A percentile compares a stretch with the other conserved stretches of the same genome.
These are phyloP conservation scores for Clitopilus passeckerianus DNA, from an alignment of 768 basidiomycete genomes.

Conservation along the genomic window DNA sequence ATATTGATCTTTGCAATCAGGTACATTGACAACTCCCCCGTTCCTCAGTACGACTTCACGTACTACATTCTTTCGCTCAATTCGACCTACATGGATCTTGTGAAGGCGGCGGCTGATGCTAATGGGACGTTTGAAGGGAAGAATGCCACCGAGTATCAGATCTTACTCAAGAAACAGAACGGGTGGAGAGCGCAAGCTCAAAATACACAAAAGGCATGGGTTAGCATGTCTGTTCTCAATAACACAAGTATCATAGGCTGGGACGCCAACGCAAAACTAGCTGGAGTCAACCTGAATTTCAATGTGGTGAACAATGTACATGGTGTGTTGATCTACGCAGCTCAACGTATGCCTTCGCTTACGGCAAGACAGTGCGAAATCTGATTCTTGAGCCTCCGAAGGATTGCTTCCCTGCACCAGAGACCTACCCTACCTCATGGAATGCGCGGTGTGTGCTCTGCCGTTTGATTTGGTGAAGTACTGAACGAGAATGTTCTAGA, in stretches of 20 bases:
- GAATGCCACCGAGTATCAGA: slow-evolving; percentile 12
- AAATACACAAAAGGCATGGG: slow-evolving; percentile 11
- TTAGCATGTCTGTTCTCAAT: slow-evolving; percentile 9
- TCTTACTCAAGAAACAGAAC: slow-evolving; percentile 10
- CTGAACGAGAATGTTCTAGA: not conserved
- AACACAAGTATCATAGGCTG: slow-evolving; percentile 12
- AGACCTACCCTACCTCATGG: slow-evolving; percentile 12
- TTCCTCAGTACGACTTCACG: slow-evolving; percentile 11
- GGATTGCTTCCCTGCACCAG: slow-evolving; percentile 13
- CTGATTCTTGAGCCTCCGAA: slow-evolving; percentile 11
- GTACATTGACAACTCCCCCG: slow-evolving; percentile 6
- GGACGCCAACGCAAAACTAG: slow-evolving; percentile 9
- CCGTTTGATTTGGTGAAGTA: not conserved
- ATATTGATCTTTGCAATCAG: slow-evolving; percentile 9
- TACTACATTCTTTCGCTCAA: slow-evolving; percentile 10
- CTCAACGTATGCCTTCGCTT: not conserved
- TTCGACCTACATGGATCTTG: slow-evolving; percentile 8
- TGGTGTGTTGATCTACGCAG: not conserved
- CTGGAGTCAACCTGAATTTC: slow-evolving; percentile 10
- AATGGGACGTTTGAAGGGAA: slow-evolving; percentile 13
- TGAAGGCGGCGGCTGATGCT: slow-evolving; percentile 7
- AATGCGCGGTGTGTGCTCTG: slow-evolving; percentile 8
- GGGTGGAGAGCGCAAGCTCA: slow-evolving; percentile 9
- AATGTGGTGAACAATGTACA: slow-evolving; percentile 9
- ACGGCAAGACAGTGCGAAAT: slow-evolving; percentile 6